Base-by-base conservation (phyloP, 345 rosid species). In the Hevea brasiliensis region DNA sequence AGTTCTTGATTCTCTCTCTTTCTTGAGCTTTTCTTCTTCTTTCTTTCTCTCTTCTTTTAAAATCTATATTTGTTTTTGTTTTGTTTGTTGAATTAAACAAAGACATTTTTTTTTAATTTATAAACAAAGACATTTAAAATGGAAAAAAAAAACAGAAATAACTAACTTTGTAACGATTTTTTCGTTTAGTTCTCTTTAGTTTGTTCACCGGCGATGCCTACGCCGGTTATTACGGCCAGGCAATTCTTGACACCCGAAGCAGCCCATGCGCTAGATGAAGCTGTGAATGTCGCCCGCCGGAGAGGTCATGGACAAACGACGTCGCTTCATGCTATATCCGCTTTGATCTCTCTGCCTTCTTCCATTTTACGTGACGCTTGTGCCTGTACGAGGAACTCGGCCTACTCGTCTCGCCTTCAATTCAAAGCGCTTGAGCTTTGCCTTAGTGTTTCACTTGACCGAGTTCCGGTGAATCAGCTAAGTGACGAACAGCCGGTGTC, bases 381-480 rank as follows among this genome's bases (percentile, higher is more conserved):
- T 72, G 80, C 90, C 3, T 90, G 92, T 26, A 92, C 87, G 35
- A 79, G 92, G 21, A 91, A 87, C 84, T 37, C 86, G 0, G 92
- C 93, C 17, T 93, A 81, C 87, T 77, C 92, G 7, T 83, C 89
- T 2, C 88, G 98, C 6, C 88, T 89, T 21, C 98, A 91, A 51
- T 93, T 93, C 84, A 86, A 84, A 69, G 97, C 98, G 9, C 79
- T 93, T 3, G 98, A 93, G 80, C 95, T 93, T 58, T 91, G 95
- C 54, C 83, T 93, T 7, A 86, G 88, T 65, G 95, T 89, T 0
- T 93, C 98, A 2, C 85, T 93, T 17, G 98, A 93, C 76, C 88
- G 98, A 29, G 89, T 88, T 73, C 90, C 92, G n/a, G 84, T 95
- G 27, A 77, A 87, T 72, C 95, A 84, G 61, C 74, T 67, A 70